Base-by-base conservation (phyloP, 108 stramenopile genomes). In the Chaetoceros muelleri region DNA sequence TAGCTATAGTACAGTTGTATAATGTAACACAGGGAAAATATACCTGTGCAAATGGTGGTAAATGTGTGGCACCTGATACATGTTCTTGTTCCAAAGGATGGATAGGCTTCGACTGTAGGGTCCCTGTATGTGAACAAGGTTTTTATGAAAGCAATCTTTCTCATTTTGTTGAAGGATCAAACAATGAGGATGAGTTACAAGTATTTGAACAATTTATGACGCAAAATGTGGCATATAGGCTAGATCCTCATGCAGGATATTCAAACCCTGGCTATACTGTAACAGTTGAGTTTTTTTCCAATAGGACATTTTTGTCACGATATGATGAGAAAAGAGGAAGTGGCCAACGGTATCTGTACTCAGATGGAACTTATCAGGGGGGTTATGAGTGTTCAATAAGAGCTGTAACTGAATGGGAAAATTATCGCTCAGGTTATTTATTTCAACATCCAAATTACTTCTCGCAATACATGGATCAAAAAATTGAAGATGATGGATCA, bases 31-130 rank as follows among this genome's bases (percentile, higher is more conserved):
- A 93, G 59, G 91, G 91, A 0, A 40, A 48, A 7, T 93, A 85
- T 58, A 79, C 76, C 53, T 93, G 91, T 71, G 91, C 91, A 2
- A 93, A 93, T 66, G 80, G 71, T 13, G 91, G 91, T 20, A 50
- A 51, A 30, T 93, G 91, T 67, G 61, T 74, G 3, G 53, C 72
- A 1, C 88, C 88, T 2, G 88, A 81, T 48, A 73, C 79, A 18
- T 93, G 92, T 60, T 56, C 59, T 13, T 93, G 92, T 60, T 60
- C 76, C 1, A 58, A 67, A 13, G 92, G 92, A 10, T 93, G 89
- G 89, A 55, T 65, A 1, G 92, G 92, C 17, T 93, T 93, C 61
- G 92, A 93, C 60, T 93, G 92, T 72, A 75, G 92, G 28, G 82
- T 80, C 1, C 92, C 92, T 3, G 62, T 88, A 30, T 93, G 92